These are phyloP conservation scores for Wickerhamiella alocasiicola DNA, from an alignment of 805 yeast species.

Conservation along the genomic window DNA sequence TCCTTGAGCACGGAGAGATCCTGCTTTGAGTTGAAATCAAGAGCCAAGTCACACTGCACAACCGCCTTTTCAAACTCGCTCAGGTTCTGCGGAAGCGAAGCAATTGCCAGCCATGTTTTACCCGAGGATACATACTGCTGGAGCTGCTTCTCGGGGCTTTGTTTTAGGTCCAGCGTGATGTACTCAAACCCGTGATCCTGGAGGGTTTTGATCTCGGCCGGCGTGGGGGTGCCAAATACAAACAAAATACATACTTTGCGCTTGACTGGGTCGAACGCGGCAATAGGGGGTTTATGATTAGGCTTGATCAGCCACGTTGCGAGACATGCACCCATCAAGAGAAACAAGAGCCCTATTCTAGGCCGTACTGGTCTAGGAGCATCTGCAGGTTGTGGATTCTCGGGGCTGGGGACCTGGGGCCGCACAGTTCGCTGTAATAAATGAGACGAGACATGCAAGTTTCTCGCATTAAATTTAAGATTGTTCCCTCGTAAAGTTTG, in stretches of 20 bases:
- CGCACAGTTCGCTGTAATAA: no score
- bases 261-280: slow-evolving; percentile 19
- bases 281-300: slow-evolving; percentile 14
- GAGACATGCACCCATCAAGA: slow-evolving; percentile 19
- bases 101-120: slow-evolving; percentile 17
- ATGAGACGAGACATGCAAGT: no score
- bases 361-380: neutral
- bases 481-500: no score
- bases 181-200: slow-evolving; percentile 13
- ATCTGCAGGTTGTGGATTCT: neutral
- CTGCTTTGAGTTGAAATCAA: slow-evolving; percentile 13
- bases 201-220: slow-evolving; percentile 13
- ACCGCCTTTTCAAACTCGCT: slow-evolving; percentile 13
- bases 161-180: slow-evolving; percentile 5
- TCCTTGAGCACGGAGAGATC: neutral
- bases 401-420: slow-evolving; percentile 1
- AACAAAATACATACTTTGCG: slow-evolving; percentile 20
- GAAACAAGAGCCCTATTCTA: slow-evolving; percentile 8
- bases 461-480: no score
- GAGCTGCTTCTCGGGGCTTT: slow-evolving; percentile 4
- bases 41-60: slow-evolving; percentile 19
- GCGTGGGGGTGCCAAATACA: slow-evolving; percentile 17
- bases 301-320: slow-evolving; percentile 20
- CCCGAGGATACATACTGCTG: slow-evolving; percentile 16
- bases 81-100: slow-evolving; percentile 13